These are phyloP conservation scores for Borealophlyctis nickersoniae DNA, from an alignment of 192 early-diverging fungal genomes.

Conservation along the genomic window DNA sequence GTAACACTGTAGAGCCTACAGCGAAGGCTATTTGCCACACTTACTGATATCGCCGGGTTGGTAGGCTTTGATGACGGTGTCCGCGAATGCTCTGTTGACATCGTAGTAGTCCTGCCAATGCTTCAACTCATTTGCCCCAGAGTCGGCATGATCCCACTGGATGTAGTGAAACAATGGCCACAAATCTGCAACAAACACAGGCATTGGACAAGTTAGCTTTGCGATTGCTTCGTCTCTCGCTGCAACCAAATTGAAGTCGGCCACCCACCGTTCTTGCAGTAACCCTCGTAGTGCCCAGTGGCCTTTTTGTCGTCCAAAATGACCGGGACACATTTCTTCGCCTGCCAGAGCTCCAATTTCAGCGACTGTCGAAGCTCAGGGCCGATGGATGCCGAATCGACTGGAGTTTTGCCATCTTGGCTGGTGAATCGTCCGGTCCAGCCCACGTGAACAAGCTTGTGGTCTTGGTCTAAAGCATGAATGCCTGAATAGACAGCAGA, in stretches of 20 bases:
- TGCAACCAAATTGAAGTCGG: no score
- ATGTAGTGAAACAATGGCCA: constrained; percentile 97
- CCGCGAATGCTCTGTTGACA: constrained; percentile 77
- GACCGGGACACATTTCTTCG: constrained; percentile 70
- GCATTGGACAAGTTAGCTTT: not conserved
- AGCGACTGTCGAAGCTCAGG: constrained; percentile 54
- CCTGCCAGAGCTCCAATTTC: constrained; percentile 45
- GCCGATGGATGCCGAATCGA: constrained; percentile 49
- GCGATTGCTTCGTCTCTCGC: no score
- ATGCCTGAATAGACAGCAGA: constrained; percentile 89
- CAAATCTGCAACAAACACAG: constrained; percentile 55
- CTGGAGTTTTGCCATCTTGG: constrained; percentile 51
- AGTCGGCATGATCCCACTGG: constrained; percentile 71
- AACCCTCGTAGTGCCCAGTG: constrained; percentile 91
- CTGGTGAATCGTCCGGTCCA: constrained; percentile 58
- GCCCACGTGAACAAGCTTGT: constrained; percentile 71
- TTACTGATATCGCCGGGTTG: constrained; percentile 74
- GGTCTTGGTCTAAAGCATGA: constrained; percentile 54
- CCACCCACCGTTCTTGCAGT: constrained; percentile 81
- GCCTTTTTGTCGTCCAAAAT: constrained; percentile 70
- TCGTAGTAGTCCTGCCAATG: constrained; percentile 80
- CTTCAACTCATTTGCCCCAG: constrained; percentile 58
- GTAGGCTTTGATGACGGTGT: constrained; percentile 70
- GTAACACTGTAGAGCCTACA: not conserved
- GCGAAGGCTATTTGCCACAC: constrained; percentile 6